phyloP scores from a whole-genome alignment of 2,329 filamentous ascomycete species.

The Albophoma yamanashiensis region DNA sequence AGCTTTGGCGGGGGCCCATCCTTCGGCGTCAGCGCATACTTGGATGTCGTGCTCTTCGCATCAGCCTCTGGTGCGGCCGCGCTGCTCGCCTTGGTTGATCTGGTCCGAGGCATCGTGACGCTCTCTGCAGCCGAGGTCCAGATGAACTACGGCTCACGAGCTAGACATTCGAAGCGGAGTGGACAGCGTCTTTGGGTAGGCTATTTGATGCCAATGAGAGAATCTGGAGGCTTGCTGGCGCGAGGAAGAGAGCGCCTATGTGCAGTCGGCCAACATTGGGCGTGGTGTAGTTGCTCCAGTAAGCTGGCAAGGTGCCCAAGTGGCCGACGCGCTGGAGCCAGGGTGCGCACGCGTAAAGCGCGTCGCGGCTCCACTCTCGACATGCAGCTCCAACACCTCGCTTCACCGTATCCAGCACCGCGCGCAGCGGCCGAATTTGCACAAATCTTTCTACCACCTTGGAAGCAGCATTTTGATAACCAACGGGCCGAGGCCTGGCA shows the following conservation, averaged over 20 bases:
- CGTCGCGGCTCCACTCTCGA: slow-evolving; percentile 1
- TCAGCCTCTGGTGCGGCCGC: slow-evolving; percentile 14
- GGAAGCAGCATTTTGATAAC: neutral
- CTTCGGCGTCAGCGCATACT: slow-evolving; percentile 29
- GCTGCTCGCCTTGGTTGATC: slow-evolving; percentile 28
- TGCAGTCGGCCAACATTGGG: neutral
- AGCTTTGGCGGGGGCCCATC: slow-evolving; percentile 37
- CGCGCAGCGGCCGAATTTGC: neutral
- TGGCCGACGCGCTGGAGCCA: neutral
- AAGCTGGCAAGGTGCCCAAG: no score
- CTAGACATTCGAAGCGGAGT: neutral
- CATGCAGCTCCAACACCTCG: neutral
- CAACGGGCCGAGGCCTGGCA: no score
- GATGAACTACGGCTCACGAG: neutral
- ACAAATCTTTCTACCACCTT: neutral
- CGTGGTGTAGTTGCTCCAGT: neutral
- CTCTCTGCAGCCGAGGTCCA: neutral
- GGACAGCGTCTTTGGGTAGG: neutral
- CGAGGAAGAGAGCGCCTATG: neutral
- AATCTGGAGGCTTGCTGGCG: neutral
- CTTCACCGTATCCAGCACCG: neutral
- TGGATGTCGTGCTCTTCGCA: slow-evolving; percentile 16
- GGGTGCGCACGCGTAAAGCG: slow-evolving; percentile 6
- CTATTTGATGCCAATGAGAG: no score
- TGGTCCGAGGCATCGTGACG: slow-evolving; percentile 36